Percentiles rank a stretch among this genome's conserved stretches.
Conservation (phyloP, 192 early-diverging fungal genomes). For the Kickxella alabastrina region DNA sequence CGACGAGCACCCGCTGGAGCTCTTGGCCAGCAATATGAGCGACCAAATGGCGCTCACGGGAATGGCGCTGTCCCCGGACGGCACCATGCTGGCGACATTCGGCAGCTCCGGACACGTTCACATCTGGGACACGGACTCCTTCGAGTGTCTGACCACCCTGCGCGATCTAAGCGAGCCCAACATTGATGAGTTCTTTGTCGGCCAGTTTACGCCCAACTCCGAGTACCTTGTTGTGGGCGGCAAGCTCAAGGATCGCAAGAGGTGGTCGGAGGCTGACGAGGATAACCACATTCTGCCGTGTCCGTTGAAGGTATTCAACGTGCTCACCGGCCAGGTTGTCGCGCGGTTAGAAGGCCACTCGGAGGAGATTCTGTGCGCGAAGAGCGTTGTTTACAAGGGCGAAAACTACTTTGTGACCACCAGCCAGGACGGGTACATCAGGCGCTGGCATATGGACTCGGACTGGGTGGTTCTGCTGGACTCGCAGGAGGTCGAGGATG, state of each 20-base stretch:
- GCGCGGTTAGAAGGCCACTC: slow-evolving; percentile 74
- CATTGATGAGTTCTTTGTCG: slow-evolving; percentile 91
- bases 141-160: slow-evolving; percentile 63
- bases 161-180: slow-evolving; percentile 71
- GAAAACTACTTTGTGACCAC: slow-evolving; percentile 82
- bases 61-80: slow-evolving; percentile 81
- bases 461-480: slow-evolving; percentile 73
- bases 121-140: slow-evolving; percentile 81
- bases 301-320: slow-evolving; percentile 87
- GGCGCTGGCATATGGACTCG: slow-evolving; percentile 79
- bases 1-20: slow-evolving; percentile 63
- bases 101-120: slow-evolving; percentile 70
- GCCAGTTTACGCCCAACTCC: slow-evolving; percentile 68
- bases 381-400: slow-evolving; percentile 70
- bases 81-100: slow-evolving; percentile 81
- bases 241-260: slow-evolving; percentile 84
- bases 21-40: slow-evolving; percentile 61
- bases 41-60: slow-evolving; percentile 82
- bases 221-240: slow-evolving; percentile 73
- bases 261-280: slow-evolving; percentile 85
- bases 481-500: slow-evolving; percentile 69
- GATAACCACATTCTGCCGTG: slow-evolving; percentile 95
- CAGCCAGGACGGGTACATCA: slow-evolving; percentile 93
- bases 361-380: slow-evolving; percentile 85
- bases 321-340: slow-evolving; percentile 76